phyloP scores from a whole-genome alignment of 1,284 basidiomycete species.

The Ceratobasidium sp. region DNA sequence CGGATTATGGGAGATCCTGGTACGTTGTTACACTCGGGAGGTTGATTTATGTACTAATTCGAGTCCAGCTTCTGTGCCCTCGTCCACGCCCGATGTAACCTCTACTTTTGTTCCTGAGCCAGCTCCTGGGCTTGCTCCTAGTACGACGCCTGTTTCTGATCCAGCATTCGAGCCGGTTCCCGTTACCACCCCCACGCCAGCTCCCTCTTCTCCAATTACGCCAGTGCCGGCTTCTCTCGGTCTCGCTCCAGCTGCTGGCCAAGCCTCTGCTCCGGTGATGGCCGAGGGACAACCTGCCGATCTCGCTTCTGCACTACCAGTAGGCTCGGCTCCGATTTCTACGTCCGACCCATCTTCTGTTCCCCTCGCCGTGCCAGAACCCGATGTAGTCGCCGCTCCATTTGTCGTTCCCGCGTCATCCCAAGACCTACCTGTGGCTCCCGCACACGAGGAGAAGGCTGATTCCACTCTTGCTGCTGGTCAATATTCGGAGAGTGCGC shows the following conservation, averaged over 20 bases:
- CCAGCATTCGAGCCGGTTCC: background rate
- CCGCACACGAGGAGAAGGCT: no score
- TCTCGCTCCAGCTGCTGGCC: background rate
- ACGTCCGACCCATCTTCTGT: background rate
- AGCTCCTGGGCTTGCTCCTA: no score
- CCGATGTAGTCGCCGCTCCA: no score
- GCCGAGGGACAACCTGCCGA: background rate
- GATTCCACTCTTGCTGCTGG: no score
- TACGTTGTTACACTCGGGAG: background rate
- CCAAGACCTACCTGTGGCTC: no score
- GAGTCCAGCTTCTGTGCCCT: background rate
- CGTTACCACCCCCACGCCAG: background rate
- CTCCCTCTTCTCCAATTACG: background rate
- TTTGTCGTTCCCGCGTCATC: no score
- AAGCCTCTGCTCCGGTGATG: background rate
- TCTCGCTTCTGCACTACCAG: background rate
- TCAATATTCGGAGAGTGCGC: no score
- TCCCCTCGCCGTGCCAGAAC: no score
- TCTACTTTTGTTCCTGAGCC: background rate
- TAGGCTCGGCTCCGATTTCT: background rate
- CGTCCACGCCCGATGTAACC: background rate
- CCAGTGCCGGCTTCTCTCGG: background rate
- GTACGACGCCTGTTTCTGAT: background rate
- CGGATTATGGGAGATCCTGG: background rate
- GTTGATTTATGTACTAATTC: background rate